Evolutionary conservation across 177 flowering plant species (phyloP), one percentile per base, ranked within the genome.

Genomic region (Vitis hybrid): DNA sequence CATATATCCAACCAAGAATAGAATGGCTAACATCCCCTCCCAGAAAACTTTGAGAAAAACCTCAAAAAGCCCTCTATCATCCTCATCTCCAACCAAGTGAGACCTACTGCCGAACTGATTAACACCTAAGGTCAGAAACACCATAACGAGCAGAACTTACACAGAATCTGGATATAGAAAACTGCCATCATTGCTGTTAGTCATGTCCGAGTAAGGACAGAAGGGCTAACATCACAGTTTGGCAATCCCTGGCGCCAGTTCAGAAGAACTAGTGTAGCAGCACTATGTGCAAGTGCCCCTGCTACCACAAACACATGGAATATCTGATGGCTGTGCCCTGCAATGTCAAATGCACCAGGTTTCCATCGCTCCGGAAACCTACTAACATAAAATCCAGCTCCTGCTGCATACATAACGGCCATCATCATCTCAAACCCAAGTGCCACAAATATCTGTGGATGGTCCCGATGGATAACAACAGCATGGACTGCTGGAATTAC

Each of bases 251-350:
- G 73, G 1, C 97, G 88, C 89, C 89, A 91, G 55, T 91, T 88
- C 78, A 90, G 51, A 16, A 91, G 65, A 33, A 83, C 78, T 5
- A 86, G 78, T 0, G 91, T 83, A 10, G 99, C 97, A 49, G 81
- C 90, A 60, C 86, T 64, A 70, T 95, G 99, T 2, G 91, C 83
- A 18, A 95, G 86, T 0, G 97, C 98, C 4, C 89, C 99, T 1
- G 82, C 84, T 7, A 93, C 89, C 26, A 95, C 98, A 71, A 95
- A 87, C 21, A 91, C 86, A 66, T 93, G 99, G 76, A 95, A 95
- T 29, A 95, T 91, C 87, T 95, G 99, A 70, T 95, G 99, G 77
- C 99, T 95, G 66, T 93, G 99, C 3, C 99, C 99, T 22, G 88
- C 92, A 65, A 93, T 75, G 67, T 95, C 99, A 53, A 91, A 93